phyloP scores from a whole-genome alignment of 352 stramenopile species.

The Blastocystis sp. region DNA sequence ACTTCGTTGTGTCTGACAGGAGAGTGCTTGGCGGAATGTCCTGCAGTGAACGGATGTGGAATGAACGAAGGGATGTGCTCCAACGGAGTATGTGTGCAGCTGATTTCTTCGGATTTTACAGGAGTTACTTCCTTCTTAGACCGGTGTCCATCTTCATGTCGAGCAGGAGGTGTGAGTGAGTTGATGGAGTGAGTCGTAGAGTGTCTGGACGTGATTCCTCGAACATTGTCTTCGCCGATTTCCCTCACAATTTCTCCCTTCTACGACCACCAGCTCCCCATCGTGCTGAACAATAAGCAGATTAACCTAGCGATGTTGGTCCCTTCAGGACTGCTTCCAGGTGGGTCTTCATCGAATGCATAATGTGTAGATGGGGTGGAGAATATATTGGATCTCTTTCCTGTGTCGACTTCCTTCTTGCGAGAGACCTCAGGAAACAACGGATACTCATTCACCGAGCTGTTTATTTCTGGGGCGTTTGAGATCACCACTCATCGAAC shows the following conservation, averaged over 20 bases:
- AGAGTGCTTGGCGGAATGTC: not conserved
- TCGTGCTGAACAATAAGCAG: not conserved
- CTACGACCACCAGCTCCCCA: not conserved
- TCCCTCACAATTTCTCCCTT: not conserved
- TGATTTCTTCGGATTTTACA: not conserved
- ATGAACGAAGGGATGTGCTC: constrained; percentile 22
- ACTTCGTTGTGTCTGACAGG: not conserved
- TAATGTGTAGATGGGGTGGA: not conserved
- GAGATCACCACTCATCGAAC: not conserved
- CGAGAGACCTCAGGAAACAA: not conserved
- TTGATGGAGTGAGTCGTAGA: not conserved
- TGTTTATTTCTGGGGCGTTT: constrained; percentile 38
- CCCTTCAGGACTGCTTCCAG: not conserved
- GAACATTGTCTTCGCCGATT: not conserved
- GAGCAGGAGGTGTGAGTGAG: not conserved
- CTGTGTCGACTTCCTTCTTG: not conserved
- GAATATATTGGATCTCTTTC: not conserved
- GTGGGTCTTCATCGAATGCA: not conserved
- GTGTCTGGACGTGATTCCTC: not conserved
- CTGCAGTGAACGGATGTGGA: not conserved
- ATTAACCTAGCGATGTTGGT: not conserved
- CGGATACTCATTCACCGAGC: not conserved
- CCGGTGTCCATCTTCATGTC: not conserved
- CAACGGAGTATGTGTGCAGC: not conserved
- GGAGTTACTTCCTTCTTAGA: not conserved